Conservation (phyloP, 2,329 filamentous ascomycete genomes). For the Alternaria sp. region DNA sequence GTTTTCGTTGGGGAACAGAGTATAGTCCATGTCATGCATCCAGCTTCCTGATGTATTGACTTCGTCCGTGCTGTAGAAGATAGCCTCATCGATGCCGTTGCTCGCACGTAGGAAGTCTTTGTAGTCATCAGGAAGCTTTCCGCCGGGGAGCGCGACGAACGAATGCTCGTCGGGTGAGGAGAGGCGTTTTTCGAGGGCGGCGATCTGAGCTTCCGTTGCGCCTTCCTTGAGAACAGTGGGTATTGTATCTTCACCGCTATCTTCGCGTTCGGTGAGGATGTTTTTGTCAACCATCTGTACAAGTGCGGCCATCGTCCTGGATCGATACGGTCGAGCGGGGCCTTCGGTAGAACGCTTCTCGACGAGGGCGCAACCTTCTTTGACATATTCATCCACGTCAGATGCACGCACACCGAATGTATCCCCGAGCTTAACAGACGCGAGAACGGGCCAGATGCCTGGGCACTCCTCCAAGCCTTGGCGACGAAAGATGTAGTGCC, state of each 20-base stretch:
- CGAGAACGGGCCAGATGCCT: neutral
- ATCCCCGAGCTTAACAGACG: neutral
- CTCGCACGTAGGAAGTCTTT: constrained; percentile 2
- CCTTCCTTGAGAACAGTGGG: neutral
- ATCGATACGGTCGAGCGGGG: neutral
- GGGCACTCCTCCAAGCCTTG: neutral
- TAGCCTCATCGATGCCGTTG: constrained; percentile 6
- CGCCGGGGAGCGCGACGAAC: neutral
- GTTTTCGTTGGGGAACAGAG: neutral
- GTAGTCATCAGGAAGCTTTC: constrained; percentile 9
- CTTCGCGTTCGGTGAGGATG: neutral
- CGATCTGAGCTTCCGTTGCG: neutral
- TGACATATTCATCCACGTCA: neutral
- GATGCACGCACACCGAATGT: neutral
- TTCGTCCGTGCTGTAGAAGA: neutral
- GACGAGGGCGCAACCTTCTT: neutral
- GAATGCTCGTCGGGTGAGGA: neutral
- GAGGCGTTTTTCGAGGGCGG: constrained; percentile 1
- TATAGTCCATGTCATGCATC: neutral
- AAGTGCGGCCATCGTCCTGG: neutral
- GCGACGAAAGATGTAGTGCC: neutral
- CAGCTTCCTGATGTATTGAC: neutral
- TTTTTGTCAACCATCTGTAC: neutral
- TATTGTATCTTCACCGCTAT: neutral
- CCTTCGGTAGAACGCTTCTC: constrained; percentile 3